These are phyloP conservation scores for Aspergillus fischeri DNA, from an alignment of 2,329 filamentous ascomycete species.

Conservation along the genomic window DNA sequence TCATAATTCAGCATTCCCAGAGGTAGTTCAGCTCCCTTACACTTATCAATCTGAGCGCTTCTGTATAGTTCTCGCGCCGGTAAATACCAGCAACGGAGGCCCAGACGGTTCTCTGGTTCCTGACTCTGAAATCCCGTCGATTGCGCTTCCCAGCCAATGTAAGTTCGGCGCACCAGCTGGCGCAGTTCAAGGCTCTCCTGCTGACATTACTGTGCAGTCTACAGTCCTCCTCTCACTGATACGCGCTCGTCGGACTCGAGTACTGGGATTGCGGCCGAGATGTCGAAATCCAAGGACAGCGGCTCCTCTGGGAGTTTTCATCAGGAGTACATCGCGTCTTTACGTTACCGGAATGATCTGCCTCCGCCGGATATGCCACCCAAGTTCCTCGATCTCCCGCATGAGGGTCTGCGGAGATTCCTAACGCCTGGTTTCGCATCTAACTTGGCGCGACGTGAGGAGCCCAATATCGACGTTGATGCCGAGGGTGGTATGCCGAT, in stretches of 20 bases:
- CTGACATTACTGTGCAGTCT: conserved; percentile 9
- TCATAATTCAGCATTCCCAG: neutral
- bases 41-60: neutral
- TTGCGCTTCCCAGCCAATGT: conserved; percentile 11
- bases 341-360: conserved; percentile 92
- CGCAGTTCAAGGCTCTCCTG: neutral
- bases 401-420: conserved; percentile 86
- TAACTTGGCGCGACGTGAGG: conserved; percentile 82
- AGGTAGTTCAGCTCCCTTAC: conserved; percentile 2
- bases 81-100: conserved; percentile 4
- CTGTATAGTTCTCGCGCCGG: conserved; percentile 6
- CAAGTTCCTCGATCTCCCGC: conserved; percentile 95
- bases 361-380: conserved; percentile 91
- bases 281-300: conserved; percentile 40
- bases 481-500: conserved; percentile 97
- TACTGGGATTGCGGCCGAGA: conserved; percentile 9
- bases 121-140: conserved; percentile 9
- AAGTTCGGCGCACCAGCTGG: conserved; percentile 1
- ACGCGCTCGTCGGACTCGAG: neutral
- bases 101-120: conserved; percentile 2
- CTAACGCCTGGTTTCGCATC: conserved; percentile 88
- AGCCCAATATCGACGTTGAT: conserved; percentile 94
- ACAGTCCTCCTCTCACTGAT: conserved; percentile 5
- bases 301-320: conserved; percentile 54
- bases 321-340: conserved; percentile 95